phyloP scores from a whole-genome alignment of 768 basidiomycete species.

The Tephrocybe rancida region DNA sequence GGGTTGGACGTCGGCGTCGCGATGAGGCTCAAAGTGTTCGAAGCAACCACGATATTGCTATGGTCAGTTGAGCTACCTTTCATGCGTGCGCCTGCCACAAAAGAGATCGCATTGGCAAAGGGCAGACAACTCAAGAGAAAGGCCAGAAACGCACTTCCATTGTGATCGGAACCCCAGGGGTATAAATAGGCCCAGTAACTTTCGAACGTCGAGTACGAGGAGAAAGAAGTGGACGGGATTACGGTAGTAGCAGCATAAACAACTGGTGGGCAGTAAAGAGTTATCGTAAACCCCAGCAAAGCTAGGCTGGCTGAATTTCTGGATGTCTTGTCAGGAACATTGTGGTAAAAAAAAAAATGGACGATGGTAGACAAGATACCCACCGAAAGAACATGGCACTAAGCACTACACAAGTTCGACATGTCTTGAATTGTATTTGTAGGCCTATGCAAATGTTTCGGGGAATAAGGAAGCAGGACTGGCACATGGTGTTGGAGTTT shows the following conservation, averaged over 20 bases:
- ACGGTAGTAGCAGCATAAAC: conserved; percentile 35
- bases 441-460: background rate
- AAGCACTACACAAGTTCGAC: background rate
- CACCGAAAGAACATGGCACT: conserved; percentile 10
- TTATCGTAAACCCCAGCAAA: conserved; percentile 10
- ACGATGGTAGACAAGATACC: background rate
- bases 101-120: background rate
- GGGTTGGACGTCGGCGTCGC: conserved; percentile 42
- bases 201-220: conserved; percentile 38
- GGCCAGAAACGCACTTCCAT: conserved; percentile 36
- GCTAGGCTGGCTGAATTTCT: conserved; percentile 7
- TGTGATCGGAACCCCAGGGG: conserved; percentile 50
- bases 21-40: conserved; percentile 40
- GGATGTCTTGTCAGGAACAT: background rate
- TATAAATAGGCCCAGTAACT: conserved; percentile 45
- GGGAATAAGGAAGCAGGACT: background rate
- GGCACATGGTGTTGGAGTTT: conserved; percentile 1
- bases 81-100: conserved; percentile 40
- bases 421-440: conserved; percentile 3
- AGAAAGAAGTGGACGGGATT: conserved; percentile 42
- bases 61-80: conserved; percentile 42
- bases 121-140: background rate
- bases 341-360: background rate
- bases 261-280: conserved; percentile 9
- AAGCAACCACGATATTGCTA: conserved; percentile 37